These are phyloP conservation scores for Thraustochytrium striatum DNA, from an alignment of 352 stramenopile species.

Conservation along the genomic window DNA sequence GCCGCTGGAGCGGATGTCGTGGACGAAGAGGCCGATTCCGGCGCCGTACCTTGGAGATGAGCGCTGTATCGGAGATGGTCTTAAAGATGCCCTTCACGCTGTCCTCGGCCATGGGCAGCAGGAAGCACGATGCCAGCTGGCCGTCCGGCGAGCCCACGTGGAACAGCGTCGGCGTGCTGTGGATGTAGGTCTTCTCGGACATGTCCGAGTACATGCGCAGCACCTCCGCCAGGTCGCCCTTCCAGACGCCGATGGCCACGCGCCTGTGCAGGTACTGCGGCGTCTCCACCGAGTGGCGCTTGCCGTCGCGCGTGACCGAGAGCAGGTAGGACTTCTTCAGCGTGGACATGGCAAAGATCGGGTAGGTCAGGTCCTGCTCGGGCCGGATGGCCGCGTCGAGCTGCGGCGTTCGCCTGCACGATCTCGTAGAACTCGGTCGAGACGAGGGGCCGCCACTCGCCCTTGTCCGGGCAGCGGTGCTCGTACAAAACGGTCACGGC, in stretches of 20 bases:
- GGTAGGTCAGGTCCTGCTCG: constrained; percentile 95
- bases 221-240: constrained; percentile 81
- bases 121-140: constrained; percentile 96
- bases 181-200: constrained; percentile 90
- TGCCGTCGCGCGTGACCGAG: no score
- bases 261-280: constrained; percentile 99
- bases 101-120: constrained; percentile 96
- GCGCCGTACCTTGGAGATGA: constrained; percentile 98
- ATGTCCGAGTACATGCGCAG: constrained; percentile 97
- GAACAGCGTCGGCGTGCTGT: constrained; percentile 97
- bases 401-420: constrained; percentile 85
- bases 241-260: constrained; percentile 94
- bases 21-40: constrained; percentile 94
- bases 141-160: constrained; percentile 93
- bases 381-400: constrained; percentile 93
- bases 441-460: constrained; percentile 80
- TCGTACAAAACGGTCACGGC: constrained; percentile 84
- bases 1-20: constrained; percentile 93
- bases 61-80: constrained; percentile 95
- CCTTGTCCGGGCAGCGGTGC: constrained; percentile 92
- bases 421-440: constrained; percentile 89
- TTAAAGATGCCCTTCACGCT: constrained; percentile 99
- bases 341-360: constrained; percentile 99
- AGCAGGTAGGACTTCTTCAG: constrained; percentile 94
- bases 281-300: constrained; percentile 87